Evolutionary conservation across 2,329 filamentous ascomycete species (phyloP), one percentile per base, ranked within the genome.

Genomic region (Alternaria metachromatica): DNA sequence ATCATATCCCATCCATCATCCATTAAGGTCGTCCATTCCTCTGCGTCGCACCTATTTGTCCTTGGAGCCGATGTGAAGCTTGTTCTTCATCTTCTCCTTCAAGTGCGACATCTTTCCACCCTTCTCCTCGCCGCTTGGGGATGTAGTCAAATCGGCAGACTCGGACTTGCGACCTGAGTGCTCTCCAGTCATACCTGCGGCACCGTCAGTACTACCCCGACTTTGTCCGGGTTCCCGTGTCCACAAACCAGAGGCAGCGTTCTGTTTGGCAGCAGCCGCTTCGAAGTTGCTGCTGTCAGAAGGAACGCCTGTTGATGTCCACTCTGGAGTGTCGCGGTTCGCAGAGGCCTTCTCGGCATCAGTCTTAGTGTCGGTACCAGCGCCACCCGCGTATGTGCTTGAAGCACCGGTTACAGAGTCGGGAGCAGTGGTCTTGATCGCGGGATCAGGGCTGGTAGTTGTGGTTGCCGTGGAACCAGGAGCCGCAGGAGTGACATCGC

Each of bases 1-100:
- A 74, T 74, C 69, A 73, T 72, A 44, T 65, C 67, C 66, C 59
- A 30, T 66, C 64, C 41, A 46, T 60, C 53, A 33, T 69, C 60
- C 33, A 33, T 48, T 28, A 55, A 49, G 50, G n/a, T 53, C 33
- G 7, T 20, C 26, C 15, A 15, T 25, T 18, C 25, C 59, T 41
- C 37, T 41, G 18, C 48, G 10, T 11, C 18, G n/a, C 37, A 23
- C 55, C 51, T 74, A 76, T 64, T 72, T 73, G 60, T 78, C 72
- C 72, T 78, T 79, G 66, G 70, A 66, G 21, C 78, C 76, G 63
- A 81, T 82, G 79, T 91, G 89, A 63, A 92, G 80, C 83, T 91
- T 92, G 60, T 86, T 85, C 86, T 91, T 92, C 79, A 92, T 87
- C 82, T 90, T 90, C 61, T 89, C 84, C 64, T 85, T 84, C 44